A percentile compares a stretch with the other conserved stretches of the same genome.
phyloP scores from a whole-genome alignment of 345 rosid genomes.

The Noccaea caerulescens region DNA sequence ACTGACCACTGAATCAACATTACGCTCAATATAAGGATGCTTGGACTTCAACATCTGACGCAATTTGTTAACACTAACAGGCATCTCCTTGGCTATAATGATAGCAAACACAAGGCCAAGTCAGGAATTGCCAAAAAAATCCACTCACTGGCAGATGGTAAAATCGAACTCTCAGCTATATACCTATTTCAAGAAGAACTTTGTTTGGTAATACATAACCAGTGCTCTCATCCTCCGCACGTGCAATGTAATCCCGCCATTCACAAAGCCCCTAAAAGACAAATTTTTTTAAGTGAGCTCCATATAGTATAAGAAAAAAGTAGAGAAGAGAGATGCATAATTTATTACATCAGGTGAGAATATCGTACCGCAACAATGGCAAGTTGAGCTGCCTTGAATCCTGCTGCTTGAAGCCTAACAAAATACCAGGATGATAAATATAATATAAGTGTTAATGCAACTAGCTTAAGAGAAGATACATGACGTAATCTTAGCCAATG shows the following conservation, averaged over 20 bases:
- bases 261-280: slow-evolving; percentile 73
- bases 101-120: slow-evolving; percentile 30
- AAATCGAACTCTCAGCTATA: slow-evolving; percentile 20
- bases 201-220: slow-evolving; percentile 91
- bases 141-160: slow-evolving; percentile 16
- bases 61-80: slow-evolving; percentile 62
- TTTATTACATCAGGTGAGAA: slow-evolving; percentile 25
- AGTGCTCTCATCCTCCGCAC: slow-evolving; percentile 94
- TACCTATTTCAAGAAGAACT: slow-evolving; percentile 91
- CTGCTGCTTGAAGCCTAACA: slow-evolving; percentile 72
- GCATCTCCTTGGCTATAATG: slow-evolving; percentile 86
- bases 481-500: slow-evolving; percentile 7
- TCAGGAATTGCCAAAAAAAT: slow-evolving; percentile 22
- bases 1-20: slow-evolving; percentile 68
- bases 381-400: slow-evolving; percentile 80
- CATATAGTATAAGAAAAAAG: slow-evolving; percentile 30
- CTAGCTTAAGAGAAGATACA: neutral
- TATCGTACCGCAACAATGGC: slow-evolving; percentile 70
- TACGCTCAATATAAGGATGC: slow-evolving; percentile 76
- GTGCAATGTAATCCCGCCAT: slow-evolving; percentile 91
- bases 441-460: slow-evolving; percentile 9
- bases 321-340: neutral
- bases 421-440: slow-evolving; percentile 33
- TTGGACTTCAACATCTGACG: slow-evolving; percentile 65
- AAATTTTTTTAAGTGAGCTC: neutral